Evolutionary conservation across 257 asterid genomes (phyloP).

Genomic region (Vinca minor): DNA sequence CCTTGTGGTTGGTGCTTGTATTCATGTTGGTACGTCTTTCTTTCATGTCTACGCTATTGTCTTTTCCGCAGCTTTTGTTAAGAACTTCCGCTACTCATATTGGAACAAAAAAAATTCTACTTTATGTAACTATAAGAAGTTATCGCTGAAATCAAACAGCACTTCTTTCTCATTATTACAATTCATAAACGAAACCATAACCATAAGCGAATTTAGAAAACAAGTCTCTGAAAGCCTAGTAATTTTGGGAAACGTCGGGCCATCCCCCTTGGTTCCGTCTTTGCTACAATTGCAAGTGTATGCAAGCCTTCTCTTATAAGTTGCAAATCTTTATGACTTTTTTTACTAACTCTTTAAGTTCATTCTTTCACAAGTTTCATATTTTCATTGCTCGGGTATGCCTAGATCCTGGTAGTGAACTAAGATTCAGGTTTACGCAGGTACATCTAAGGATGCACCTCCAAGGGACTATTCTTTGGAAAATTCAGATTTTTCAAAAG

Average conservation of each 20-base stretch:
- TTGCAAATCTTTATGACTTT: neutral
- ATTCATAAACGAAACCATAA: too few relatives aligned
- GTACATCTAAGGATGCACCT: constrained; percentile 58
- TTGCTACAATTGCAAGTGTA: neutral
- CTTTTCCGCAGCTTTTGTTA: neutral
- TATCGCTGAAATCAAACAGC: neutral
- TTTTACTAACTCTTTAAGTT: neutral
- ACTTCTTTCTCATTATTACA: neutral
- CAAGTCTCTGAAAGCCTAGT: too few relatives aligned
- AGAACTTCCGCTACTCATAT: neutral
- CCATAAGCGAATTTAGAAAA: too few relatives aligned
- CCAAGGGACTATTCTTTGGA: constrained; percentile 69
- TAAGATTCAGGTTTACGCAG: constrained; percentile 29
- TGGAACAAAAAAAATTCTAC: neutral
- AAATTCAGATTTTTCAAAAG: constrained; percentile 45
- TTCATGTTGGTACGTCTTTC: constrained; percentile 49
- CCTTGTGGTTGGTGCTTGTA: constrained; percentile 88
- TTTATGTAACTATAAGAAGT: neutral
- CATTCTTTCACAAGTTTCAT: too few relatives aligned
- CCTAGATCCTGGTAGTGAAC: constrained; percentile 2
- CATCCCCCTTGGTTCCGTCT: too few relatives aligned
- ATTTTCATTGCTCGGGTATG: neutral
- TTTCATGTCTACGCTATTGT: neutral
- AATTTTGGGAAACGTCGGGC: too few relatives aligned
- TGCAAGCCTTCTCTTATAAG: neutral